Conservation (phyloP, 2,329 filamentous ascomycete genomes). For the Sphaerulina vaccinii region DNA sequence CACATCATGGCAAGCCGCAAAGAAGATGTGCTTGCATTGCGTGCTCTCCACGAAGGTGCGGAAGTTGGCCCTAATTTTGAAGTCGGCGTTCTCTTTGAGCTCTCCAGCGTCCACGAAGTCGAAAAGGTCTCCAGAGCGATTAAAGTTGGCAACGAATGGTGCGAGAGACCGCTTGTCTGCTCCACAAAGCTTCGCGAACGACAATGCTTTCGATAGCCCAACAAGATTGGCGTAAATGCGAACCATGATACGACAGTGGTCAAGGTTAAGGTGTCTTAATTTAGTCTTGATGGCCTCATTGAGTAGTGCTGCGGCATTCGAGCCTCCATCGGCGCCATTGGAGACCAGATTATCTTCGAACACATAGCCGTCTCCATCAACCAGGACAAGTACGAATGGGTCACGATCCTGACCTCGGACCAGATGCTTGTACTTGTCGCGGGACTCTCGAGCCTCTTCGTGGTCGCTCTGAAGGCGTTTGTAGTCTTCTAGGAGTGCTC, state of each 20-base stretch:
- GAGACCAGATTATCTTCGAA: constrained; percentile 37
- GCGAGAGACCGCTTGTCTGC: constrained; percentile 57
- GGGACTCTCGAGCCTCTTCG: constrained; percentile 54
- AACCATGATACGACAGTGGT: constrained; percentile 52
- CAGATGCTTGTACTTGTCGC: constrained; percentile 57
- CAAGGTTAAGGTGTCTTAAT: constrained; percentile 47
- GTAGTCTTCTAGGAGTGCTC: constrained; percentile 53
- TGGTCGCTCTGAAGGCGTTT: constrained; percentile 57
- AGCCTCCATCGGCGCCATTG: constrained; percentile 51
- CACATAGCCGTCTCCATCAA: constrained; percentile 63
- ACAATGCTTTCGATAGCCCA: constrained; percentile 48
- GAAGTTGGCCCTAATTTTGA: constrained; percentile 57
- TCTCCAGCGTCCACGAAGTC: constrained; percentile 63
- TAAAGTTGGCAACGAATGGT: constrained; percentile 56
- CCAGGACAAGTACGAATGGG: constrained; percentile 60
- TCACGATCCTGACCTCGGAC: constrained; percentile 50
- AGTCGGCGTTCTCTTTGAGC: constrained; percentile 59
- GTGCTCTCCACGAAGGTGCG: constrained; percentile 56
- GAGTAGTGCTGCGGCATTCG: constrained; percentile 54
- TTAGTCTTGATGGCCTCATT: constrained; percentile 52
- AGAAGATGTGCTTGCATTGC: constrained; percentile 64
- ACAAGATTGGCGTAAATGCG: constrained; percentile 50
- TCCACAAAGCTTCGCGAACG: constrained; percentile 51
- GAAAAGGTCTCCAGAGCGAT: constrained; percentile 56
- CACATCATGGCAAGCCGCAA: constrained; percentile 62